Evolutionary conservation across 2,329 filamentous ascomycete genomes (phyloP).

Genomic region (Fusarium equiseti): DNA sequence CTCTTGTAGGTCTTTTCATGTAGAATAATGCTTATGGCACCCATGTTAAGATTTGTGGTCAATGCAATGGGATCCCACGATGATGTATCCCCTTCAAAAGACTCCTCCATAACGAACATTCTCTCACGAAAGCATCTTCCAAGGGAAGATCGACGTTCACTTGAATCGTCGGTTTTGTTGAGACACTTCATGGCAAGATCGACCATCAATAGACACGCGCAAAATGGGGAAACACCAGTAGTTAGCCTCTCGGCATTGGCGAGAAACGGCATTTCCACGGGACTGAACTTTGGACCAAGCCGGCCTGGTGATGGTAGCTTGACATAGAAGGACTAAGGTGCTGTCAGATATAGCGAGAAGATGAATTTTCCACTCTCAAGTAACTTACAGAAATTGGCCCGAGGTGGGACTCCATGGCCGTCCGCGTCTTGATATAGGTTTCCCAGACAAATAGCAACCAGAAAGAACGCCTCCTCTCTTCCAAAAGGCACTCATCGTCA

Average conservation of each 20-base stretch:
- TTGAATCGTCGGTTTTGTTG: fast-evolving
- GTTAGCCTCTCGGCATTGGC: not conserved
- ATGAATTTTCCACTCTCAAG: too few relatives aligned
- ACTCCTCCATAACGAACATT: fast-evolving
- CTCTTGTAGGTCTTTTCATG: fast-evolving
- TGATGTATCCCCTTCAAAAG: fast-evolving
- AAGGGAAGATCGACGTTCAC: not conserved
- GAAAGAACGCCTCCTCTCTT: not conserved
- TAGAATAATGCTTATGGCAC: not conserved
- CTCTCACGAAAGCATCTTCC: not conserved
- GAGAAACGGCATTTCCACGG: fast-evolving
- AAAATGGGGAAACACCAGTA: fast-evolving
- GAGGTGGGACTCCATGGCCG: not conserved
- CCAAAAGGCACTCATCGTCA: fast-evolving
- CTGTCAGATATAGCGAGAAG: too few relatives aligned
- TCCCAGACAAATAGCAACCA: not conserved
- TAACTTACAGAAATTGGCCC: not conserved
- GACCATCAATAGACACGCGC: not conserved
- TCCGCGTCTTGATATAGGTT: not conserved
- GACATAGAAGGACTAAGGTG: not conserved
- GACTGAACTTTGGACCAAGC: not conserved
- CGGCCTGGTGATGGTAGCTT: not conserved
- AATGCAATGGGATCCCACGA: not conserved
- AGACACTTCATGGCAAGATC: not conserved
- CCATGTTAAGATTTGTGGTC: not conserved